Evolutionary conservation across 108 stramenopile genomes (phyloP).

Genomic region (Nitzschia sp.): DNA sequence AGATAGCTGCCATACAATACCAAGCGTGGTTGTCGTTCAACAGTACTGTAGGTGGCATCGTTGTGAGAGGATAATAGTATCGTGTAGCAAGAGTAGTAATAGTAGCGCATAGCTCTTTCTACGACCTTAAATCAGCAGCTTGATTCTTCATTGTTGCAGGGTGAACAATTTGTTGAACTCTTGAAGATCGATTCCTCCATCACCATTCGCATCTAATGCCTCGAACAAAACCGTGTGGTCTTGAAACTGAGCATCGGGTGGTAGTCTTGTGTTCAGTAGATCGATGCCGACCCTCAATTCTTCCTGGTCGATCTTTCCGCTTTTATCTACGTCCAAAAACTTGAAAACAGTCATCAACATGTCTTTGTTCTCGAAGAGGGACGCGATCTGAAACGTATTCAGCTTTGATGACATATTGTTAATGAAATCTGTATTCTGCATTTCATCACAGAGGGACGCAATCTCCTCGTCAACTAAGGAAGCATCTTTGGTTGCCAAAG

Average conservation of each 20-base stretch:
- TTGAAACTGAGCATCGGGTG: slow-evolving; percentile 12
- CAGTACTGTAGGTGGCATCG: too few relatives aligned
- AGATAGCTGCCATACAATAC: too few relatives aligned
- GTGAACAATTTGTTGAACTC: slow-evolving; percentile 28
- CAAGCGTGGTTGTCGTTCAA: too few relatives aligned
- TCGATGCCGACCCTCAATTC: slow-evolving; percentile 37
- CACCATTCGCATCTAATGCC: slow-evolving; percentile 21
- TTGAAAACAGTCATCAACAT: slow-evolving; percentile 22
- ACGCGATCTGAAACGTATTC: neutral
- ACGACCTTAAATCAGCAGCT: neutral
- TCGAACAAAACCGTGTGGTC: slow-evolving; percentile 25
- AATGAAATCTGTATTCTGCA: neutral
- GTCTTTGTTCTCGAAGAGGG: slow-evolving; percentile 22
- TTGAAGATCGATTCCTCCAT: slow-evolving; percentile 30
- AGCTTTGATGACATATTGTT: slow-evolving; percentile 1
- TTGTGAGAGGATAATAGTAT: too few relatives aligned
- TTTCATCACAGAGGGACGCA: neutral
- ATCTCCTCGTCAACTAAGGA: neutral
- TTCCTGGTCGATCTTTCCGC: slow-evolving; percentile 19
- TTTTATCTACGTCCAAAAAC: slow-evolving; percentile 32
- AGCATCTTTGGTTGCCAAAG: neutral
- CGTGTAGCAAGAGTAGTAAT: neutral
- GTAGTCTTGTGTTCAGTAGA: slow-evolving; percentile 33
- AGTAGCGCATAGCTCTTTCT: neutral
- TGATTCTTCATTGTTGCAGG: neutral